A percentile compares a stretch with the other conserved stretches of the same genome.
Evolutionary conservation across 2,329 filamentous ascomycete species (phyloP).

Genomic region (Penicillium italicum): DNA sequence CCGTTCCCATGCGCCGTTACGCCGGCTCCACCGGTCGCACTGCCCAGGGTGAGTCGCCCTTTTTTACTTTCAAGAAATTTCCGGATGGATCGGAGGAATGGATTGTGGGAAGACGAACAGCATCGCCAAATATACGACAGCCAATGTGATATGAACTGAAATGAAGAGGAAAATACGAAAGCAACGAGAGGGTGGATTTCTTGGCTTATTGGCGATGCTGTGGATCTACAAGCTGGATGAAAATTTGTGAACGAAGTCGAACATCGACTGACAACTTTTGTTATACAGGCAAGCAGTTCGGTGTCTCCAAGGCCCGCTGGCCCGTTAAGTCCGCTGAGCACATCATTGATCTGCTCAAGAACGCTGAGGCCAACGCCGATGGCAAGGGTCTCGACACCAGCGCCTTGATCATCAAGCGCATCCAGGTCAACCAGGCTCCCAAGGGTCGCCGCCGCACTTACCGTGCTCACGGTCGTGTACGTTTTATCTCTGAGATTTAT

Average conservation of each 20-base stretch:
- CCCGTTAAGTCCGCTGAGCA: conserved; percentile 99
- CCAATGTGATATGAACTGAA: background rate
- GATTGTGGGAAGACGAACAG: conserved; percentile 2
- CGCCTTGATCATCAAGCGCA: conserved; percentile 99
- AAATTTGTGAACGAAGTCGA: conserved; percentile 3
- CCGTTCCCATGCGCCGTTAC: conserved; percentile 96
- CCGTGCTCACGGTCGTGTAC: conserved; percentile 99
- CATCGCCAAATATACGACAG: conserved; percentile 9
- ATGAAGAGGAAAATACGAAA: background rate
- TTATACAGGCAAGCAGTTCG: conserved; percentile 87
- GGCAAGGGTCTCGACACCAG: conserved; percentile 96
- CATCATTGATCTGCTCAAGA: conserved; percentile 94
- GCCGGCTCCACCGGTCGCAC: conserved; percentile 91
- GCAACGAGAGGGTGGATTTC: background rate
- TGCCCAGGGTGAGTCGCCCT: conserved; percentile 81
- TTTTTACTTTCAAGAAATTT: conserved; percentile 1
- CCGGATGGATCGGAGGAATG: conserved; percentile 14
- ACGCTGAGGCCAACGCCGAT: conserved; percentile 94
- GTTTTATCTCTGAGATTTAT: conserved; percentile 45
- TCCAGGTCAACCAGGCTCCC: conserved; percentile 99
- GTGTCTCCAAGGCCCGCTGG: conserved; percentile 97
- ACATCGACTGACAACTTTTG: conserved; percentile 17
- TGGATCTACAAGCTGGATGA: conserved; percentile 5
- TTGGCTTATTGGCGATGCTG: conserved; percentile 8
- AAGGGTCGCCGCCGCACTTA: conserved; percentile 99